Conservation (phyloP, 306 rosid genomes). For the Coriaria nepalensis region DNA sequence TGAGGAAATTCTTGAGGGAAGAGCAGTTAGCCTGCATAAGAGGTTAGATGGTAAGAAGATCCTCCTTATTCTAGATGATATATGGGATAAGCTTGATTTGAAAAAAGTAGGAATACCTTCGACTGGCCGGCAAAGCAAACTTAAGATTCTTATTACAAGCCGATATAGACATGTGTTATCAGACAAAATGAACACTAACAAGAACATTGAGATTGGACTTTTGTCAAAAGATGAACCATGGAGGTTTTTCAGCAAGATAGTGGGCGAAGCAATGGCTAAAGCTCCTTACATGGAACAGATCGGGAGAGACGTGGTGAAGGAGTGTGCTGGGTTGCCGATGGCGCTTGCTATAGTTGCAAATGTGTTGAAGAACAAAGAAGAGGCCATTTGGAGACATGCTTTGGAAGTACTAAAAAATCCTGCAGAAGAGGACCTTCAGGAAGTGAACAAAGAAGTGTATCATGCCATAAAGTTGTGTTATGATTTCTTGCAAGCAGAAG, state of each 20-base stretch:
- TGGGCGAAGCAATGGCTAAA: no score
- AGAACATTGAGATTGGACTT: not conserved
- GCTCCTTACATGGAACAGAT: no score
- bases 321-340: constrained; percentile 19
- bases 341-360: constrained; percentile 13
- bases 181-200: constrained; percentile 1
- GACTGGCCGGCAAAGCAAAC: not conserved
- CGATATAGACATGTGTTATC: not conserved
- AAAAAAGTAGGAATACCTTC: constrained; percentile 7
- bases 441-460: not conserved
- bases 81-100: not conserved
- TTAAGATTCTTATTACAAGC: constrained; percentile 15
- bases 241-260: constrained; percentile 7
- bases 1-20: not conserved
- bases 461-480: constrained; percentile 9
- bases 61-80: constrained; percentile 13
- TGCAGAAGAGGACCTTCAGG: not conserved
- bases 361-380: constrained; percentile 14
- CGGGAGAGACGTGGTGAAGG: no score
- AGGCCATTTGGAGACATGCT: constrained; percentile 5
- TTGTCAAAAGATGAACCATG: constrained; percentile 8
- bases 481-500: constrained; percentile 8
- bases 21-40: not conserved
- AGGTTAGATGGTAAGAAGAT: not conserved
- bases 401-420: constrained; percentile 2